Base-by-base conservation (phyloP, 164 flowering plant genomes). In the Santalum album region DNA sequence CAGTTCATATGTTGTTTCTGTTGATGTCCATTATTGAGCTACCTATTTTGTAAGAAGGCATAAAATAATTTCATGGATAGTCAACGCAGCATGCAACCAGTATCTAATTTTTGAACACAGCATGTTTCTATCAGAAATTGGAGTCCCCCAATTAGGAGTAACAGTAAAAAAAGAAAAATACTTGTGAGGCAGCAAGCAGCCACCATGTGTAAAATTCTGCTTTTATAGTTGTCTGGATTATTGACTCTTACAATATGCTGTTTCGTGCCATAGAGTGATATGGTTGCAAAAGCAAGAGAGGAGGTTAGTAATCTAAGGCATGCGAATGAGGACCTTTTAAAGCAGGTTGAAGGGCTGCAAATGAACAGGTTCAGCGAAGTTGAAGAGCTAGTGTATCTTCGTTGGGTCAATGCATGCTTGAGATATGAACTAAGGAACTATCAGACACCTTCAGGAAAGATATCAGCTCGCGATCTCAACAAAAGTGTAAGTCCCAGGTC, bases 331-430 rank as follows among this genome's bases (percentile, higher is more conserved):
- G 97, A 87, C 63, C 79, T 94, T 39, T 62, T 59, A 53, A 94
- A 90, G 75, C 92, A 94, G 69, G 99, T 90, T 22, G 99, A 94
- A 73, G 97, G 92, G 18, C 92, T 94, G 60, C 97, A 90, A 63
- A 80, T 85, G 89, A 87, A 87, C 75, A 69, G 96, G 52, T 90
- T 87, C 62, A 86, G 95, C 66, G 99, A 94, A 75, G 97, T 94
- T 53, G 96, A 94, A 65, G 99, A 94, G 78, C 73, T 90, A 25
- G 97, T 90, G 15, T 94, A 87, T 61, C 90, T 94, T 58, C 95
- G 96, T 24, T 94, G 96, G 99, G 90, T 94, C 53, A 94, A 94
- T 72, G 97, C 97, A 15, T 94, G 99, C 72, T 69, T 94, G 67
- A 75, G 97, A 53, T 87, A 61, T 60, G 97, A 94, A 65, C 89